Percentiles rank a stretch among this genome's conserved stretches.
phyloP scores from a whole-genome alignment of 2,329 filamentous ascomycete species.

The Hymenoscyphus occultus region DNA sequence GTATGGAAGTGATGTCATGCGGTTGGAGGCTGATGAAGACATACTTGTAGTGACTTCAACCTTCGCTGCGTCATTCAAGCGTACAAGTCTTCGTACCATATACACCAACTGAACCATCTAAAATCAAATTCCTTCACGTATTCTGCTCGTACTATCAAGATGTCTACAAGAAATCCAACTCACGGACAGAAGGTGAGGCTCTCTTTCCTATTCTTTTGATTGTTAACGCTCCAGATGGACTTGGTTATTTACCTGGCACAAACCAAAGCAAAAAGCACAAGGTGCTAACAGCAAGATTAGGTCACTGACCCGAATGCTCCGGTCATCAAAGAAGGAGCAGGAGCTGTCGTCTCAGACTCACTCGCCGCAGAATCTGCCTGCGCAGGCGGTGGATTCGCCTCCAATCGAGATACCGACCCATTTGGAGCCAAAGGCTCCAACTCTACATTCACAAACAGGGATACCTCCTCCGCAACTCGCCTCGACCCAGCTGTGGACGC shows the following conservation, averaged over 20 bases:
- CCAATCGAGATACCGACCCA: slow-evolving; percentile 54
- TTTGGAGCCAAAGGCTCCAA: slow-evolving; percentile 48
- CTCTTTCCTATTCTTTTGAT: slow-evolving; percentile 1
- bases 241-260: not conserved
- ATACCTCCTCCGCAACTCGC: slow-evolving; percentile 50
- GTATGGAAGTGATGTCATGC: not conserved
- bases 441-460: slow-evolving; percentile 54
- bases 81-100: not conserved
- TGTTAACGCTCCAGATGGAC: not conserved
- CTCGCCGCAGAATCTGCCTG: slow-evolving; percentile 71
- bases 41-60: not conserved
- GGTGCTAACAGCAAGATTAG: slow-evolving; percentile 32
- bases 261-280: not conserved
- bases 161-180: slow-evolving; percentile 26
- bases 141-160: slow-evolving; percentile 29
- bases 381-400: slow-evolving; percentile 56
- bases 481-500: slow-evolving; percentile 42
- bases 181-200: slow-evolving; percentile 27
- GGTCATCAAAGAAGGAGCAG: slow-evolving; percentile 55
- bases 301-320: slow-evolving; percentile 51
- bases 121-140: not conserved
- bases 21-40: not conserved
- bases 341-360: slow-evolving; percentile 63
- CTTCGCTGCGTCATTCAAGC: not conserved
- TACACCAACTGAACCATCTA: not conserved